These are phyloP conservation scores for Pisolithus microcarpus DNA, from an alignment of 768 basidiomycete genomes.

Conservation along the genomic window DNA sequence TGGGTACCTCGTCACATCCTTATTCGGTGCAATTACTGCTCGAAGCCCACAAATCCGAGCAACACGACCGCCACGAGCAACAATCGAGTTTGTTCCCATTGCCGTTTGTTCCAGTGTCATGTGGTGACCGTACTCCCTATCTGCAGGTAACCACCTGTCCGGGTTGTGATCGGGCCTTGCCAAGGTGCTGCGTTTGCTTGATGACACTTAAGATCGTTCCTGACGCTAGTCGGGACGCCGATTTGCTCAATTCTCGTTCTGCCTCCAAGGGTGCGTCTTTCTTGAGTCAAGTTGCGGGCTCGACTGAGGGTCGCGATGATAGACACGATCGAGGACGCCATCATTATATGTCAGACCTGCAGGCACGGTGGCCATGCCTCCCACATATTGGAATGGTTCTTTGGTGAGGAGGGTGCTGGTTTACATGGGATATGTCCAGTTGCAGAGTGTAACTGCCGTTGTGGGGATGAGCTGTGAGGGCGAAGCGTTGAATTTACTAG, in stretches of 20 bases:
- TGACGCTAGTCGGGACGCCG: constrained; percentile 54
- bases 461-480: constrained; percentile 50
- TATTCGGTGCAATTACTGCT: constrained; percentile 76
- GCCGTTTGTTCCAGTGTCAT: neutral
- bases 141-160: constrained; percentile 59
- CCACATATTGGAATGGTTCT: constrained; percentile 83
- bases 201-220: constrained; percentile 66
- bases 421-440: constrained; percentile 60
- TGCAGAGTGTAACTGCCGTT: constrained; percentile 66
- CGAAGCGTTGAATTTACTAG: neutral
- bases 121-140: constrained; percentile 1
- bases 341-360: constrained; percentile 81
- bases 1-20: constrained; percentile 69
- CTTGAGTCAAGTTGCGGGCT: neutral
- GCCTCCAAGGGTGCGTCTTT: constrained; percentile 43
- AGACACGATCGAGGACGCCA: constrained; percentile 80
- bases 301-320: constrained; percentile 2
- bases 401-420: constrained; percentile 50
- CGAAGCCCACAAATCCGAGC: constrained; percentile 48
- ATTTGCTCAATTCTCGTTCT: constrained; percentile 41
- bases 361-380: constrained; percentile 84
- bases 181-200: constrained; percentile 74
- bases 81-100: constrained; percentile 36
- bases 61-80: constrained; percentile 16
- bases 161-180: constrained; percentile 59